Evolutionary conservation across 1,139 yeast species (phyloP).

Genomic region (Wickerhamomyces sp.): DNA sequence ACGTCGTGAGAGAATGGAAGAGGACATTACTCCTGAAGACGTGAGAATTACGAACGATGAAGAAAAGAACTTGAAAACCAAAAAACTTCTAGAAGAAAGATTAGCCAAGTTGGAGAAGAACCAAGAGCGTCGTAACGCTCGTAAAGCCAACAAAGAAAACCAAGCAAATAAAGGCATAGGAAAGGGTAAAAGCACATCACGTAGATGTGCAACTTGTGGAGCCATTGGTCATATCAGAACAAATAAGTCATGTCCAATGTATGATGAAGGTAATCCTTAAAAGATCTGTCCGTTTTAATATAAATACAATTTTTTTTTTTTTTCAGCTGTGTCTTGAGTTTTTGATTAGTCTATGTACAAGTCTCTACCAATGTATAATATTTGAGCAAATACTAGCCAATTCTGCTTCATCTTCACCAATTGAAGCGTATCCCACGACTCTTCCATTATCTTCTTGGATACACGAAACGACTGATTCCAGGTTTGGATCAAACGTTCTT

Average conservation of each 20-base stretch:
- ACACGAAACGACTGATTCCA: constrained; percentile 30
- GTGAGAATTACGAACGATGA: constrained; percentile 80
- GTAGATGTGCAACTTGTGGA: constrained; percentile 94
- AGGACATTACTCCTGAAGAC: constrained; percentile 50
- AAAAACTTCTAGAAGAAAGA: constrained; percentile 77
- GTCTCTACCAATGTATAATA: constrained; percentile 21
- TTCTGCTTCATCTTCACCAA: constrained; percentile 24
- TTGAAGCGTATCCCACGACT: constrained; percentile 31
- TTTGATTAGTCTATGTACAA: neutral
- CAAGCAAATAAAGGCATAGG: constrained; percentile 63
- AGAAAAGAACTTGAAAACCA: constrained; percentile 74
- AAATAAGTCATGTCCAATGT: constrained; percentile 84
- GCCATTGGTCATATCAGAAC: constrained; percentile 93
- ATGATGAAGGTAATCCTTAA: constrained; percentile 34
- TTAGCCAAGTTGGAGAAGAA: constrained; percentile 80
- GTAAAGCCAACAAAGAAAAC: constrained; percentile 41
- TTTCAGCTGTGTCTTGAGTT: neutral
- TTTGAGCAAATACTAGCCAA: constrained; percentile 18
- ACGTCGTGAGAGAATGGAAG: constrained; percentile 75
- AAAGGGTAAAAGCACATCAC: constrained; percentile 71
- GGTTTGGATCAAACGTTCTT: constrained; percentile 34
- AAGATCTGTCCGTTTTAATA: neutral
- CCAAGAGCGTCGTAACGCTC: constrained; percentile 55
- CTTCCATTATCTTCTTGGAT: constrained; percentile 28
- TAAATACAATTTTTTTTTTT: neutral